phyloP scores from a whole-genome alignment of 257 asterid species.

The Fraxinus pennsylvanica region DNA sequence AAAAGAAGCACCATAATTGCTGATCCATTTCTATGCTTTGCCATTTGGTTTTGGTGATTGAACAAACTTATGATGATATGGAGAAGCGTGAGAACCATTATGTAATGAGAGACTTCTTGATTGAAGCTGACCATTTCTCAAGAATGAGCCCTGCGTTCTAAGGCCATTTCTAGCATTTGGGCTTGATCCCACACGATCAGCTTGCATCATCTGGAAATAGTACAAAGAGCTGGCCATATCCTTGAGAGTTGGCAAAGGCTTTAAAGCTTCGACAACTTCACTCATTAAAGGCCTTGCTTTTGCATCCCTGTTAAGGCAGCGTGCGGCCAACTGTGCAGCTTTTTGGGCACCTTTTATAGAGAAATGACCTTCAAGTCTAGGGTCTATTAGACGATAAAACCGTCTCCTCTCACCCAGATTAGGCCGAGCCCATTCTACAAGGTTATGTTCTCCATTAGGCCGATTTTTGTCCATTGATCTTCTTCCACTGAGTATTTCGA shows the following conservation, averaged over 20 bases:
- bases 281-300: constrained; percentile 59
- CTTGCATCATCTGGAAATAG: constrained; percentile 57
- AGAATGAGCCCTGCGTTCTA: constrained; percentile 40
- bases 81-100: constrained; percentile 57
- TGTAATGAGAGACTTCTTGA: constrained; percentile 57
- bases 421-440: constrained; percentile 65
- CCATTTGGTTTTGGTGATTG: constrained; percentile 57
- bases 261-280: constrained; percentile 53
- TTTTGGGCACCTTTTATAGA: constrained; percentile 61
- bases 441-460: constrained; percentile 65
- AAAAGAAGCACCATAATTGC: constrained; percentile 19
- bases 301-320: constrained; percentile 54
- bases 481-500: constrained; percentile 60
- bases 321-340: constrained; percentile 60
- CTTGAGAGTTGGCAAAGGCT: constrained; percentile 53
- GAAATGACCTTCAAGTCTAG: constrained; percentile 62
- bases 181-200: constrained; percentile 49
- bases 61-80: constrained; percentile 40
- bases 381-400: constrained; percentile 56
- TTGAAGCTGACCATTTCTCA: constrained; percentile 46
- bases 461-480: constrained; percentile 70
- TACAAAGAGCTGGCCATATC: constrained; percentile 67
- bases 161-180: constrained; percentile 44
- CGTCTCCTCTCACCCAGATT: constrained; percentile 53
- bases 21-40: constrained; percentile 37